Base-by-base conservation (phyloP, 2,329 filamentous ascomycete species). In the Stromatinia cepivora region DNA sequence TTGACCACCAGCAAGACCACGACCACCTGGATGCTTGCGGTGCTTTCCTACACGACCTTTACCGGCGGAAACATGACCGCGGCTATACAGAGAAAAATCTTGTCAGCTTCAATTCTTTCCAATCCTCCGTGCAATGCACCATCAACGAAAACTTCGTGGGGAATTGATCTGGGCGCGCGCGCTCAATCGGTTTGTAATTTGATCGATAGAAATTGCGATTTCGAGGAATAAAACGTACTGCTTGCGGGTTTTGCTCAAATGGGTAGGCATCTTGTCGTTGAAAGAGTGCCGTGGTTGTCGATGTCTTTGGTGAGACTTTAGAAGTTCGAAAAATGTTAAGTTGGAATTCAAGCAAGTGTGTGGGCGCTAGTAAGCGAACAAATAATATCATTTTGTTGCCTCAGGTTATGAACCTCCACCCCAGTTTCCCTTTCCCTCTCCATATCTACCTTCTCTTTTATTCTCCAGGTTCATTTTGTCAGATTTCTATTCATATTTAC, bases 1-100 rank as follows among this genome's bases (percentile, higher is more conserved):
- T 87, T 97, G 93, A 89, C 94, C 94, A 96, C 95, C 94, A 83
- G 95, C 95, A 85, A 91, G 86, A 90, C 88, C 88, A 92, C 92
- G 86, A 88, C 88, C 88, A 89, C 88, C 88, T 78, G 87, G 88
- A 78, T 90, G 88, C 90, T 99, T 98, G 82, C 95, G 88, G 91
- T 97, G 94, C 92, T 98, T 98, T 84, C 95, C 95, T 82, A 98
- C 84, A 89, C 94, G 94, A 87, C 95, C 94, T 85, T 98, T 90
- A 88, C 95, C 95, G 88, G 93, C 93, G 81, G 92, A 96, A 82
- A 99, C 95, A 87, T 99, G 93, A 84, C 94, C 94, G 87, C 94
- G 93, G 87, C 91, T 93, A 81, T 76, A 75, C 62, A 45, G n/a
- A 66, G 25, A 46, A 70, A 52, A 67, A 69, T 77, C 71, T 71